These are phyloP conservation scores for Sclerotinia minor DNA, from an alignment of 2,329 filamentous ascomycete genomes.

Conservation along the genomic window DNA sequence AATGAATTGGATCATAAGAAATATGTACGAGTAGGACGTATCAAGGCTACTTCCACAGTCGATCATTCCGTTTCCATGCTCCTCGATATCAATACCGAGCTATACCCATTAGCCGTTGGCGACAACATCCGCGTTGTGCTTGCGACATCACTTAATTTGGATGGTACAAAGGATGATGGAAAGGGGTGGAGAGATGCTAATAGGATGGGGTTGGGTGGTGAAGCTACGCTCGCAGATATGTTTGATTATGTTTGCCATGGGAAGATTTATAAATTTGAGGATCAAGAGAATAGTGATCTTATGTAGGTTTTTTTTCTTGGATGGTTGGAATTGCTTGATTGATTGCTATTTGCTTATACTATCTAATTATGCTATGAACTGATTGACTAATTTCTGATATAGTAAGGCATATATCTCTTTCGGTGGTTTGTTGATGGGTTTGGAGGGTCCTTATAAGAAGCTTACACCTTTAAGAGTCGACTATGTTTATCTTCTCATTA, in stretches of 20 bases:
- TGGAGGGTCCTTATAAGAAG: constrained; percentile 95
- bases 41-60: constrained; percentile 67
- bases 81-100: constrained; percentile 91
- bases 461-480: constrained; percentile 89
- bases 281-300: constrained; percentile 73
- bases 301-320: constrained; percentile 65
- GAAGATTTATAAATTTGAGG: constrained; percentile 87
- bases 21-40: constrained; percentile 92
- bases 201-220: constrained; percentile 52
- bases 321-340: background rate
- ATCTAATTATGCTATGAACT: constrained; percentile 2
- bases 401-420: constrained; percentile 96
- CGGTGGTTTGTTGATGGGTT: constrained; percentile 83
- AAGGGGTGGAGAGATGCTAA: constrained; percentile 80
- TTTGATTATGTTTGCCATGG: constrained; percentile 88
- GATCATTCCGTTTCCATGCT: constrained; percentile 75
- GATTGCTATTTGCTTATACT: background rate
- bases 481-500: constrained; percentile 88
- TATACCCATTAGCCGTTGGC: constrained; percentile 74
- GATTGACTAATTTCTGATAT: constrained; percentile 29
- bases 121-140: constrained; percentile 80
- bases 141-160: constrained; percentile 80
- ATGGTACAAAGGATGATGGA: constrained; percentile 76
- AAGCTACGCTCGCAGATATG: constrained; percentile 69
- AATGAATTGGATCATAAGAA: constrained; percentile 78